These are phyloP conservation scores for Geotrichum armillariae DNA, from an alignment of 1,139 yeast species.

Conservation along the genomic window DNA sequence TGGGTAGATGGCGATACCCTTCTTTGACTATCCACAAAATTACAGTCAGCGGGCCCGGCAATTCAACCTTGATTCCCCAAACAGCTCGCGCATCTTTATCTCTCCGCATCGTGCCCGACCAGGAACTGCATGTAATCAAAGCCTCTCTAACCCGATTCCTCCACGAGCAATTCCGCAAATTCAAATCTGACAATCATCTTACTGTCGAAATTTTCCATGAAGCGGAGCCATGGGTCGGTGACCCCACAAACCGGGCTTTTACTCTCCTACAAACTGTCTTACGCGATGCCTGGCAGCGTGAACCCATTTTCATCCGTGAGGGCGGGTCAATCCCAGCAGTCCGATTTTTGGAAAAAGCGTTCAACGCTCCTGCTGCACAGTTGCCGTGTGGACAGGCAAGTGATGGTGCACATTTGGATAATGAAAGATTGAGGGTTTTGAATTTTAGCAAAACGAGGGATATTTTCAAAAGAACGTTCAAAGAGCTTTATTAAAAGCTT, in stretches of 20 bases:
- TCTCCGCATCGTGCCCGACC: conserved; percentile 86
- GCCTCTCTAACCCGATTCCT: conserved; percentile 50
- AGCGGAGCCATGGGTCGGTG: conserved; percentile 97
- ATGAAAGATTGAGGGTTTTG: conserved; percentile 77
- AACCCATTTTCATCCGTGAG: conserved; percentile 82
- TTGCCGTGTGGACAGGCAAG: conserved; percentile 95
- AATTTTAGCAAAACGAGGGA: conserved; percentile 74
- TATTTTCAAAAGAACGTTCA: conserved; percentile 47
- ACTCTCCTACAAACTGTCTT: conserved; percentile 61
- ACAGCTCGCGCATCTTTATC: conserved; percentile 75
- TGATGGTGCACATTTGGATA: conserved; percentile 89
- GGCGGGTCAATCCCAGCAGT: conserved; percentile 97
- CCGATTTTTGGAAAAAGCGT: conserved; percentile 75
- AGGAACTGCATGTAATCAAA: conserved; percentile 62
- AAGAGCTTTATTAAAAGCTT: conserved; percentile 19
- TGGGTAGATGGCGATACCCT: conserved; percentile 88
- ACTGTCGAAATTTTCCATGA: conserved; percentile 66
- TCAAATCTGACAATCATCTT: conserved; percentile 62
- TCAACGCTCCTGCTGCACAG: conserved; percentile 89
- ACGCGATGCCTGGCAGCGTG: conserved; percentile 56
- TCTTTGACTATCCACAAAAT: conserved; percentile 87
- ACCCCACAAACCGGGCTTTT: conserved; percentile 72
- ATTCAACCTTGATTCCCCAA: conserved; percentile 86
- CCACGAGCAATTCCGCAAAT: conserved; percentile 44
- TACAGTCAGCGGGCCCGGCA: conserved; percentile 86